Evolutionary conservation across 768 basidiomycete genomes (phyloP).

Genomic region (Russula emetica): DNA sequence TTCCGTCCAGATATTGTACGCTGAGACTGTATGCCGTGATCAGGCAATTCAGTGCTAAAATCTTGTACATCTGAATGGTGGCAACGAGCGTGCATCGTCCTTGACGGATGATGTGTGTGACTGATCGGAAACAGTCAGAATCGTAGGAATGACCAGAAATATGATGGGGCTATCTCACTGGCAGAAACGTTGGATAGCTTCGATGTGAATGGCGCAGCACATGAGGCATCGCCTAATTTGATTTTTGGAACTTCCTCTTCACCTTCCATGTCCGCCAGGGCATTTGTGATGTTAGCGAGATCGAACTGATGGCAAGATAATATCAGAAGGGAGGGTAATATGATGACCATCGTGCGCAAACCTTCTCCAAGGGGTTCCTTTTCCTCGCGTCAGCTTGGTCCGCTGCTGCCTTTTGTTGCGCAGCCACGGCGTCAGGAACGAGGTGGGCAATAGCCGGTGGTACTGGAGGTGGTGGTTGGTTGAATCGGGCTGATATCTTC

Average conservation of each 20-base stretch:
- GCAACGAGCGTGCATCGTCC: conserved; percentile 98
- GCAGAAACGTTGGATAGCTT: conserved; percentile 97
- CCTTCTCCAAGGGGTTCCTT: conserved; percentile 89
- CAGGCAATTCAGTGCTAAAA: conserved; percentile 92
- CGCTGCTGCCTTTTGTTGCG: conserved; percentile 77
- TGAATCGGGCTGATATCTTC: conserved; percentile 83
- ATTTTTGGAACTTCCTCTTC: conserved; percentile 96
- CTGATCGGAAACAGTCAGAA: conserved; percentile 37
- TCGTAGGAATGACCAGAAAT: background rate
- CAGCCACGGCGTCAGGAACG: conserved; percentile 86
- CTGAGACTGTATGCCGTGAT: conserved; percentile 98
- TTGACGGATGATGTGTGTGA: conserved; percentile 96
- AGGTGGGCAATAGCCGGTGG: conserved; percentile 83
- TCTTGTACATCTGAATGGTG: conserved; percentile 99
- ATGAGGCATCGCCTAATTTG: conserved; percentile 98
- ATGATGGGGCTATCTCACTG: conserved; percentile 50
- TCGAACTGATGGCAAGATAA: conserved; percentile 55
- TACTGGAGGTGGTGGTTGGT: conserved; percentile 90
- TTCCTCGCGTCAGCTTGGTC: conserved; percentile 61
- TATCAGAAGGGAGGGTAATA: background rate
- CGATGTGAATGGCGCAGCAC: conserved; percentile 97
- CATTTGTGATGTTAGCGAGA: conserved; percentile 70
- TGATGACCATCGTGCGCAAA: conserved; percentile 34
- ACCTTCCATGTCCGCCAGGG: conserved; percentile 88
- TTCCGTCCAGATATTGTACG: conserved; percentile 96